Evolutionary conservation across 148 eudicot species (phyloP).

Genomic region (Rhododendron henanense): DNA sequence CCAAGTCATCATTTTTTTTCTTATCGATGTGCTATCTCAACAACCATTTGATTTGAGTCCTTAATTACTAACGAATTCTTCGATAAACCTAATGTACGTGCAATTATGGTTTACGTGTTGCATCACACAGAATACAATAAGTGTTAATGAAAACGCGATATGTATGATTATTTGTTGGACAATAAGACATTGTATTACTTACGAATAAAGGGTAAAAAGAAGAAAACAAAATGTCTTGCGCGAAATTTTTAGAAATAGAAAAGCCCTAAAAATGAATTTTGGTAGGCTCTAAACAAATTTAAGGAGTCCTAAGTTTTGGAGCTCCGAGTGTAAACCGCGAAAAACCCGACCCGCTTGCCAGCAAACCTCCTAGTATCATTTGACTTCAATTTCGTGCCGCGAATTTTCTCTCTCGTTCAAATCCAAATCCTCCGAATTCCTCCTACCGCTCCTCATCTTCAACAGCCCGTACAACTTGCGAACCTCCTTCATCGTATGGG

Average conservation of each 20-base stretch:
- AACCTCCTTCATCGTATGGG: conserved; percentile 30
- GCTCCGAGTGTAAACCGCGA: neutral
- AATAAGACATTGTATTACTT: neutral
- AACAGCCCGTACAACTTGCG: conserved; percentile 47
- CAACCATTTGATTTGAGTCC: neutral
- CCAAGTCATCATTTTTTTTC: too few relatives aligned
- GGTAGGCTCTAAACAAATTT: neutral
- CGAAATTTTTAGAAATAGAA: neutral
- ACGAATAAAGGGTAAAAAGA: neutral
- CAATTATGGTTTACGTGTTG: neutral
- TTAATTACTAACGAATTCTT: neutral
- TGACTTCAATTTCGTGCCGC: conserved; percentile 2
- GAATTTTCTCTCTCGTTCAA: conserved; percentile 17
- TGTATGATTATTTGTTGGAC: neutral
- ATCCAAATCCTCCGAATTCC: conserved; percentile 30
- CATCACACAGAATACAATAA: neutral
- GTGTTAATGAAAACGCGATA: neutral
- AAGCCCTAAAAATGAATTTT: neutral
- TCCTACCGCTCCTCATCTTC: conserved; percentile 37
- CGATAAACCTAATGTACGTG: neutral
- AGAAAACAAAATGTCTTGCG: neutral
- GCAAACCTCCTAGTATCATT: too few relatives aligned
- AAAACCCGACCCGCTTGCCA: neutral
- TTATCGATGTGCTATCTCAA: neutral
- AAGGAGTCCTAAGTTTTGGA: neutral